phyloP scores from a whole-genome alignment of 257 asterid species.

The Galeopsis tetrahit region DNA sequence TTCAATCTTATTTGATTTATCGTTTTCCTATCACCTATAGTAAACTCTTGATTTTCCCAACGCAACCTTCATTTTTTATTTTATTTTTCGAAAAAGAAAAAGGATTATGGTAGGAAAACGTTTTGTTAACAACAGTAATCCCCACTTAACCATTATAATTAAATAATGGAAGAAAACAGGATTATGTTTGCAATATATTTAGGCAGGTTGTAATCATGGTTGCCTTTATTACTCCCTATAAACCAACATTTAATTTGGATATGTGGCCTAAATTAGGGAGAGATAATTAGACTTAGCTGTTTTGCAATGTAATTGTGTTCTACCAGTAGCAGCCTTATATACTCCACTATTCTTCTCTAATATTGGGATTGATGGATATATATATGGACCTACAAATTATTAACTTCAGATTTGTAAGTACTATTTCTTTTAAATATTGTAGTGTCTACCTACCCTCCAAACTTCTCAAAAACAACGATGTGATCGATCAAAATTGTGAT shows the following conservation, averaged over 20 bases:
- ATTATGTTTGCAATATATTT: background rate
- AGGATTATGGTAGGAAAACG: background rate
- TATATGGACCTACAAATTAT: background rate
- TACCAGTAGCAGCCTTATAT: constrained; percentile 4
- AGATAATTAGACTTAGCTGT: constrained; percentile 2
- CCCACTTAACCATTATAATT: constrained; percentile 33
- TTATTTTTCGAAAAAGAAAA: background rate
- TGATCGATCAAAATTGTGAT: no score
- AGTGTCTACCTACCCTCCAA: no score
- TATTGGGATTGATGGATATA: background rate
- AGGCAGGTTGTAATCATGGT: constrained; percentile 17
- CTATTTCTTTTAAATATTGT: no score
- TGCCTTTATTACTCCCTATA: constrained; percentile 18
- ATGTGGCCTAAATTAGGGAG: constrained; percentile 34
- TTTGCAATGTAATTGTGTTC: constrained; percentile 2
- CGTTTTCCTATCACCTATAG: constrained; percentile 6
- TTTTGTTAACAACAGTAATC: constrained; percentile 32
- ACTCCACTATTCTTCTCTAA: background rate
- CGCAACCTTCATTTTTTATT: background rate
- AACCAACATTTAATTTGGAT: constrained; percentile 30
- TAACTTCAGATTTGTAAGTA: no score
- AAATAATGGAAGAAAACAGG: constrained; percentile 23
- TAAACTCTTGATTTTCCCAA: constrained; percentile 30
- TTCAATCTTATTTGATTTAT: constrained; percentile 31
- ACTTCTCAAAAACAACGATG: no score